Evolutionary conservation across 148 eudicot species (phyloP).

Genomic region (Rhododendron simsii): DNA sequence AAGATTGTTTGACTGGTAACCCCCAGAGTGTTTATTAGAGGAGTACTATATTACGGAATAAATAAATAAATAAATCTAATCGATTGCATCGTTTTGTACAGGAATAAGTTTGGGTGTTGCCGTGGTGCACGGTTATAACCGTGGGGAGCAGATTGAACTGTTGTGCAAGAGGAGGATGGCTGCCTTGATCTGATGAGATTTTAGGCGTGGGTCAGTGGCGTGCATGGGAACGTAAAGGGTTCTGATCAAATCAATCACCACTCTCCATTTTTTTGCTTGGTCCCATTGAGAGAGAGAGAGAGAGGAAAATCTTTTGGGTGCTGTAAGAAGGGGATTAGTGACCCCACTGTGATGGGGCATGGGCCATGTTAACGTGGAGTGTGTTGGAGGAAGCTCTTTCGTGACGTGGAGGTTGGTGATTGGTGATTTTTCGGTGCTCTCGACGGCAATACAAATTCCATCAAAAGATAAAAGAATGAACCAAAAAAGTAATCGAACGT

Average conservation of each 20-base stretch:
- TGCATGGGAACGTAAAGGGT: slow-evolving; percentile 27
- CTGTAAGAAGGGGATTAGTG: neutral
- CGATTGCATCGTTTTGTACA: slow-evolving; percentile 24
- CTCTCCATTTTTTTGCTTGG: neutral
- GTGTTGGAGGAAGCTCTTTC: neutral
- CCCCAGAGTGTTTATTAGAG: neutral
- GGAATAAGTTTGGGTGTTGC: slow-evolving; percentile 11
- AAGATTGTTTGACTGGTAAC: slow-evolving; percentile 23
- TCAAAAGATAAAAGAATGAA: too few relatives aligned
- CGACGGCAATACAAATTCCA: too few relatives aligned
- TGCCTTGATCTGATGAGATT: slow-evolving; percentile 1
- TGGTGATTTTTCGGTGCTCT: neutral
- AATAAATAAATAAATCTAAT: neutral
- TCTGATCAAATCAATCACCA: slow-evolving; percentile 29
- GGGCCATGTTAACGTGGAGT: neutral
- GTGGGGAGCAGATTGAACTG: slow-evolving; percentile 20
- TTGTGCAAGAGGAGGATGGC: slow-evolving; percentile 4
- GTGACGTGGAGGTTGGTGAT: neutral
- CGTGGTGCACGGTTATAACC: slow-evolving; percentile 23
- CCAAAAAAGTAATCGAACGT: too few relatives aligned
- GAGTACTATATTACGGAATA: too few relatives aligned
- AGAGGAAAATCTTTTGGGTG: slow-evolving; percentile 16
- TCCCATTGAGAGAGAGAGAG: neutral
- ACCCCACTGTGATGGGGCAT: too few relatives aligned
- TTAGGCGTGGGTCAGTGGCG: slow-evolving; percentile 7